phyloP scores from a whole-genome alignment of 345 rosid genomes.

The Eucalyptus camaldulensis region DNA sequence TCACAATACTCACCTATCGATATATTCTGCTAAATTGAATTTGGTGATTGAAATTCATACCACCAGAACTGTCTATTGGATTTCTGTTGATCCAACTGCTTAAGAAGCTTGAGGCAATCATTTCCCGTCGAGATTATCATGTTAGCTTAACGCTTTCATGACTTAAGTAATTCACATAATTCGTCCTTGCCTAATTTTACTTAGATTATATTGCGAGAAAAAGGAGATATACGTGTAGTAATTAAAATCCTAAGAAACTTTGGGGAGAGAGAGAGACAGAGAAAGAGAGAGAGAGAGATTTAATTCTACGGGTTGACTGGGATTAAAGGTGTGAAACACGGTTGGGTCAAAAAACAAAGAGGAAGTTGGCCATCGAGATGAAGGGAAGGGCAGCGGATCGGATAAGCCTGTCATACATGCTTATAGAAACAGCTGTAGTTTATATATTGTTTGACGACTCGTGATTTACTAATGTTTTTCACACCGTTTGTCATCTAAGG shows the following conservation, averaged over 20 bases:
- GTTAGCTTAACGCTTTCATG: neutral
- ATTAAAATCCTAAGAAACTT: neutral
- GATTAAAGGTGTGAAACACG: neutral
- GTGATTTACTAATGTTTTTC: neutral
- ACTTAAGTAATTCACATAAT: neutral
- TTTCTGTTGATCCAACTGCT: neutral
- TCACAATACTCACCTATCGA: neutral
- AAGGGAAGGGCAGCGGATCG: neutral
- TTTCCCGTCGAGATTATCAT: neutral
- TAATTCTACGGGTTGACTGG: neutral
- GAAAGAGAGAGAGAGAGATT: neutral
- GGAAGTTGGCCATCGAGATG: neutral
- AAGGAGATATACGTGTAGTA: neutral
- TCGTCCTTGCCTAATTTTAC: neutral
- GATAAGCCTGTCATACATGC: neutral
- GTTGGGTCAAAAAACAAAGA: neutral
- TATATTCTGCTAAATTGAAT: neutral
- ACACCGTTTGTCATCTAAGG: neutral
- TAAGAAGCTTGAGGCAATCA: neutral
- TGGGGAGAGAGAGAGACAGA: neutral
- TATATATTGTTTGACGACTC: neutral
- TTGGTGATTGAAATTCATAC: neutral
- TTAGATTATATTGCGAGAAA: neutral
- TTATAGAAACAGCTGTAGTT: neutral
- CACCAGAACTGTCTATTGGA: neutral